Percentiles rank a stretch among this genome's conserved stretches.
These are phyloP conservation scores for Hypoxylon cercidicola DNA, from an alignment of 495 filamentous ascomycete genomes.

Conservation along the genomic window DNA sequence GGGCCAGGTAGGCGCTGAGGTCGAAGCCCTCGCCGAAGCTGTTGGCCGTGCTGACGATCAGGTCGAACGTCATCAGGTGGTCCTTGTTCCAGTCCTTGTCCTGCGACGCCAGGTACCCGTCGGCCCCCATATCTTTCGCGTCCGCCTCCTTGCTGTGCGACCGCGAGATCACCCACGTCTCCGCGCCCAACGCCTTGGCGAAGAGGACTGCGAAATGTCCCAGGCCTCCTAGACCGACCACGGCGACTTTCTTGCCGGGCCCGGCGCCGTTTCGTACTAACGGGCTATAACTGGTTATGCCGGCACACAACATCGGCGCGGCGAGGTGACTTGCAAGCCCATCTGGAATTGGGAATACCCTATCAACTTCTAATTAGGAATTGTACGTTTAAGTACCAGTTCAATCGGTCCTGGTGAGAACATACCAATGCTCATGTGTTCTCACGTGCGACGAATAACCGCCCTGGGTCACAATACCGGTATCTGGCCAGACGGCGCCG, in stretches of 20 bases:
- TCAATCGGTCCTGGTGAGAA: neutral
- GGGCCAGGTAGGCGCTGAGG: constrained; percentile 74
- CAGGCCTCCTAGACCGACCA: constrained; percentile 77
- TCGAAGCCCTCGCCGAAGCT: constrained; percentile 62
- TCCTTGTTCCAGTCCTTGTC: constrained; percentile 72
- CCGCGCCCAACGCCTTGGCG: constrained; percentile 75
- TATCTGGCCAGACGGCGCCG: constrained; percentile 64
- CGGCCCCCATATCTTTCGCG: constrained; percentile 74
- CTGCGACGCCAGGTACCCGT: constrained; percentile 74
- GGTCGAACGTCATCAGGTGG: constrained; percentile 66
- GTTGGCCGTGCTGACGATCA: constrained; percentile 69
- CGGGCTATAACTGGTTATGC: constrained; percentile 82
- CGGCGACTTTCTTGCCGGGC: constrained; percentile 82
- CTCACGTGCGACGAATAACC: constrained; percentile 65
- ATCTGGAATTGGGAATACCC: constrained; percentile 82
- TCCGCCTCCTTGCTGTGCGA: constrained; percentile 75
- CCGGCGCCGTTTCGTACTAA: constrained; percentile 78
- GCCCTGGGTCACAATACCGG: constrained; percentile 63
- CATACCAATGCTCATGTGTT: constrained; percentile 65
- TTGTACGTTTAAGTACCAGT: neutral
- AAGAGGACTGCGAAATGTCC: constrained; percentile 79
- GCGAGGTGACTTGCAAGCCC: constrained; percentile 71
- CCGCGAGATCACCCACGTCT: constrained; percentile 76
- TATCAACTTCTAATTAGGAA: constrained; percentile 23
- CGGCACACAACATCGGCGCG: constrained; percentile 88